Conservation (phyloP, 805 yeast species). For the Saccharomycopsis fermentans region DNA sequence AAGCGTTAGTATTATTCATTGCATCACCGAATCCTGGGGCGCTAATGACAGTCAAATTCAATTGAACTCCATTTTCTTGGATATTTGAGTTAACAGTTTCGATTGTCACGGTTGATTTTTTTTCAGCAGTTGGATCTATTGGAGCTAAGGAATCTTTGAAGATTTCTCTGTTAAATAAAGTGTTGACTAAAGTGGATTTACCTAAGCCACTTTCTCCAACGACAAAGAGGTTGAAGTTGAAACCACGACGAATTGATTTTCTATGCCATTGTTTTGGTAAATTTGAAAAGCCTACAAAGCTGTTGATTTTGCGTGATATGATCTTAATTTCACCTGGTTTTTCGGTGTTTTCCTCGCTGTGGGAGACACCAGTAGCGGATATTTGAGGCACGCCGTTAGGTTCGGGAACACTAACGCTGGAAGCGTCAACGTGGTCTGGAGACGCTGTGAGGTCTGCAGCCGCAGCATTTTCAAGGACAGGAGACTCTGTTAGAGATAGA, state of each 20-base stretch:
- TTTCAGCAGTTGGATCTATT: slow-evolving; percentile 28
- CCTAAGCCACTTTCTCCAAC: slow-evolving; percentile 92
- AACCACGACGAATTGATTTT: slow-evolving; percentile 82
- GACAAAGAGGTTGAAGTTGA: slow-evolving; percentile 77
- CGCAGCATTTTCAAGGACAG: not conserved
- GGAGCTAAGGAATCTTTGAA: slow-evolving; percentile 33
- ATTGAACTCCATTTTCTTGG: slow-evolving; percentile 88
- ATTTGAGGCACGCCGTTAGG: not conserved
- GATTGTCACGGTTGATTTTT: slow-evolving; percentile 34
- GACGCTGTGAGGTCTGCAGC: not conserved
- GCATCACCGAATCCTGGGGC: slow-evolving; percentile 93
- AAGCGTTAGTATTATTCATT: slow-evolving; percentile 65
- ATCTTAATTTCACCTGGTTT: slow-evolving; percentile 39
- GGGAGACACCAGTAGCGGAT: not conserved
- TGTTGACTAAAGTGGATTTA: slow-evolving; percentile 83
- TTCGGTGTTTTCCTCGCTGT: not conserved
- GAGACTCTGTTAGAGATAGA: not conserved
- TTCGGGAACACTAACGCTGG: not conserved
- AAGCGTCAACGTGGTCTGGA: not conserved
- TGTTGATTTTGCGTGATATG: slow-evolving; percentile 74
- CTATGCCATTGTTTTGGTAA: slow-evolving; percentile 98
- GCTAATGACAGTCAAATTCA: slow-evolving; percentile 74
- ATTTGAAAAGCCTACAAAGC: slow-evolving; percentile 95
- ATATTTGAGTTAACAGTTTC: slow-evolving; percentile 58
- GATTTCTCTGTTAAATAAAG: slow-evolving; percentile 66